phyloP scores from a whole-genome alignment of 2,329 filamentous ascomycete genomes.

The Ceratocystis colombiana region DNA sequence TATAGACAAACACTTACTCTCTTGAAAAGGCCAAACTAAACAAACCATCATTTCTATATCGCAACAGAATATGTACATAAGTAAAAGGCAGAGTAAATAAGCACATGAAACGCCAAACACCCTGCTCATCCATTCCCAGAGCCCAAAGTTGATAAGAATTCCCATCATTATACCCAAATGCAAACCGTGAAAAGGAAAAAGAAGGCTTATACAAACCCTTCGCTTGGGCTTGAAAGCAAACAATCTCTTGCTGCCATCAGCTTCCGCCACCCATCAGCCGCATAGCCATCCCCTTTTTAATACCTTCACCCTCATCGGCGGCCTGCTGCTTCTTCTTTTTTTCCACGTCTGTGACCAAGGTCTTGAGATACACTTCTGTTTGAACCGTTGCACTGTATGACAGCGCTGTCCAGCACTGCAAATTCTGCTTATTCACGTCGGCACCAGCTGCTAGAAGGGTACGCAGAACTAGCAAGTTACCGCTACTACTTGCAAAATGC shows the following conservation, averaged over 20 bases:
- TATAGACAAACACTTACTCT: neutral
- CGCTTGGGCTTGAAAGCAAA: neutral
- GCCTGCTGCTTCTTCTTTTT: slow-evolving; percentile 38
- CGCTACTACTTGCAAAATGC: slow-evolving; percentile 75
- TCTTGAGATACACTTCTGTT: slow-evolving; percentile 75
- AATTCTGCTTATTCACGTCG: slow-evolving; percentile 60
- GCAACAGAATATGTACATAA: neutral
- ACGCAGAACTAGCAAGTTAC: slow-evolving; percentile 65
- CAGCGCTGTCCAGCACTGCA: slow-evolving; percentile 73
- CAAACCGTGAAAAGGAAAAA: neutral
- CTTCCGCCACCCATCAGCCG: slow-evolving; percentile 35
- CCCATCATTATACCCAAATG: neutral
- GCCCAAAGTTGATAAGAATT: neutral
- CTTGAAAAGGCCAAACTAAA: neutral
- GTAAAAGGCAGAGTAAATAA: neutral
- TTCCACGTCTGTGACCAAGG: slow-evolving; percentile 62
- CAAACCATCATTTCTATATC: neutral
- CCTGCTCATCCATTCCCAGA: neutral
- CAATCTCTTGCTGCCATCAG: neutral
- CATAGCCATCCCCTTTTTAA: slow-evolving; percentile 37
- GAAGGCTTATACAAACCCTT: neutral
- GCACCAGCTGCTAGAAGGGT: slow-evolving; percentile 71
- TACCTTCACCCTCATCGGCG: slow-evolving; percentile 34
- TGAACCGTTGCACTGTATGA: slow-evolving; percentile 72
- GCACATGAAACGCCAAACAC: neutral